phyloP scores from a whole-genome alignment of 345 rosid species.

The Psidium friedrichsthalianum region DNA sequence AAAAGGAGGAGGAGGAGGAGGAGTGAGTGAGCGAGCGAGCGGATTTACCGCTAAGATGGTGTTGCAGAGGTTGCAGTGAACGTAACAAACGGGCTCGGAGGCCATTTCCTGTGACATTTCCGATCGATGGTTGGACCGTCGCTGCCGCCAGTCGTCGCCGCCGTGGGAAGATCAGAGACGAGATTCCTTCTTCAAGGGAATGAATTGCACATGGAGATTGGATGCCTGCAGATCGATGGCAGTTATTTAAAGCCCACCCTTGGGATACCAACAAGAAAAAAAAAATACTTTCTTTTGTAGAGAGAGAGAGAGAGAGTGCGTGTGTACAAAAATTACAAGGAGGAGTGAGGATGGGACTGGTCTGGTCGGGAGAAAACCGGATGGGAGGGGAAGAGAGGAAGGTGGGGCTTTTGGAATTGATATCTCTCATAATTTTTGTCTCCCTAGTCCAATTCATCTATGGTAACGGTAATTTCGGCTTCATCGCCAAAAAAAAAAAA shows the following conservation, averaged over 20 bases:
- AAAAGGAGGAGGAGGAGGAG: not conserved
- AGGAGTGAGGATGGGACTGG: constrained; percentile 18
- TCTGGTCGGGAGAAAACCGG: constrained; percentile 26
- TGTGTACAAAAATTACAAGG: constrained; percentile 17
- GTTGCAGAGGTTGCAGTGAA: constrained; percentile 99
- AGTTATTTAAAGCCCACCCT: not conserved
- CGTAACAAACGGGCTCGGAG: constrained; percentile 81
- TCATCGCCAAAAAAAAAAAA: not conserved
- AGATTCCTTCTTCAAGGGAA: not conserved
- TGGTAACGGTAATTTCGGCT: not conserved
- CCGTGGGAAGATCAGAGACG: not conserved
- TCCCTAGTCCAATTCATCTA: not conserved
- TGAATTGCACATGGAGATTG: not conserved
- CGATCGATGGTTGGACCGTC: not conserved
- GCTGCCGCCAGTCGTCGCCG: not conserved
- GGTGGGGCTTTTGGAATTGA: not conserved
- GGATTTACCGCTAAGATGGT: constrained; percentile 79
- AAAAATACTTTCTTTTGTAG: not conserved
- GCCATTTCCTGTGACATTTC: constrained; percentile 63
- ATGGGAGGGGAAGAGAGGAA: constrained; percentile 2
- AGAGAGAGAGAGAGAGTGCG: constrained; percentile 14
- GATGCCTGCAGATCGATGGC: constrained; percentile 2
- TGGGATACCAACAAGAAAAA: not conserved
- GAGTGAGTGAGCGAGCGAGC: not conserved
- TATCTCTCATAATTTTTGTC: not conserved